These are phyloP conservation scores for Hortiboletus campestris DNA, from an alignment of 768 basidiomycete genomes.

Conservation along the genomic window DNA sequence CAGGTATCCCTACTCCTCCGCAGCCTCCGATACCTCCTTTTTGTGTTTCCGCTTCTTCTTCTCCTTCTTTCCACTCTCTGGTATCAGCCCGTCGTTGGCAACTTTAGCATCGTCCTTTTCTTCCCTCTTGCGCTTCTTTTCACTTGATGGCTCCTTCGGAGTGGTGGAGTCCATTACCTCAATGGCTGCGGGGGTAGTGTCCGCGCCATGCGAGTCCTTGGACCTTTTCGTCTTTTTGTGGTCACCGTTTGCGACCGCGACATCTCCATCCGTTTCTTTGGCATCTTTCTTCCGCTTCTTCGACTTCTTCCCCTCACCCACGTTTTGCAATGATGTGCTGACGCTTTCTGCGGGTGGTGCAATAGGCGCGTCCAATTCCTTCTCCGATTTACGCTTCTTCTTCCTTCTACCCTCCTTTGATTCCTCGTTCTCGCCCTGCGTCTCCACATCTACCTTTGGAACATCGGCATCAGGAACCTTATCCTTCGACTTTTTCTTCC, in stretches of 20 bases:
- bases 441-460: neutral
- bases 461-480: neutral
- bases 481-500: constrained; percentile 18
- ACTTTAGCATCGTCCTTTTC: constrained; percentile 9
- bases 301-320: constrained; percentile 16
- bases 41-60: constrained; percentile 32
- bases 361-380: constrained; percentile 18
- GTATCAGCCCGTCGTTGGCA: constrained; percentile 9
- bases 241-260: constrained; percentile 2
- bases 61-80: constrained; percentile 24
- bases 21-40: constrained; percentile 1
- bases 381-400: constrained; percentile 18
- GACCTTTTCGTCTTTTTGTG: constrained; percentile 29
- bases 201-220: constrained; percentile 8
- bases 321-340: constrained; percentile 3
- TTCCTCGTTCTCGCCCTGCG: neutral
- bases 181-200: neutral
- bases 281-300: constrained; percentile 37
- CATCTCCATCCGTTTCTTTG: constrained; percentile 9
- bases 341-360: constrained; percentile 12
- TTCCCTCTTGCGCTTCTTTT: constrained; percentile 29
- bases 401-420: constrained; percentile 12
- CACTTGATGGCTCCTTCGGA: constrained; percentile 9
- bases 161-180: constrained; percentile 13
- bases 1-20: constrained; percentile 1